Conservation (phyloP, 2,329 filamentous ascomycete genomes). For the Trichoderma cornu-damae region DNA sequence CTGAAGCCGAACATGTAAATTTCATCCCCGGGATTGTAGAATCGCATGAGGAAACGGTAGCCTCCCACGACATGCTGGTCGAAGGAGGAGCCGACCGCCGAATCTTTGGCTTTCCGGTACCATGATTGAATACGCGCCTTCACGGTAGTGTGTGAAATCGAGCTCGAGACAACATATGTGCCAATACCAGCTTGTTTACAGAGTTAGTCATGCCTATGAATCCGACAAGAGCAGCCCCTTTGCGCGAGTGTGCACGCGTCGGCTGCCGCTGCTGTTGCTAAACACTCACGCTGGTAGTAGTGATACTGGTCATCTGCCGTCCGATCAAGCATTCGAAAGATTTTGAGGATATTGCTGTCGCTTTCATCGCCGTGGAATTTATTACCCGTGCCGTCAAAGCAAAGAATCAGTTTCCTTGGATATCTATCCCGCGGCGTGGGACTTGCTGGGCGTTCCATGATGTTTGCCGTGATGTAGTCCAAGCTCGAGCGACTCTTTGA, state of each 20-base stretch:
- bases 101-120: constrained; percentile 71
- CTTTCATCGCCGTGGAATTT: constrained; percentile 59
- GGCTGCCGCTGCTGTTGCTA: not conserved
- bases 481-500: constrained; percentile 9
- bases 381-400: constrained; percentile 60
- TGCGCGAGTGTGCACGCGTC: not conserved
- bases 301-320: constrained; percentile 57
- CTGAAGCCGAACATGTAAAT: constrained; percentile 73
- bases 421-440: constrained; percentile 21
- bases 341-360: constrained; percentile 63
- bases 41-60: constrained; percentile 73
- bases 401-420: constrained; percentile 50
- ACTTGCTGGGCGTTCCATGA: constrained; percentile 18
- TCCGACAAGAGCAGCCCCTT: not conserved
- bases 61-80: constrained; percentile 78
- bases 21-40: constrained; percentile 58
- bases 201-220: constrained; percentile 36
- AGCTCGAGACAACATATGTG: constrained; percentile 61
- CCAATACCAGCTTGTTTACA: constrained; percentile 58
- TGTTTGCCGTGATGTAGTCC: constrained; percentile 6
- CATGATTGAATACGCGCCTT: constrained; percentile 57
- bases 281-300: constrained; percentile 55
- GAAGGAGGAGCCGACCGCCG: constrained; percentile 73
- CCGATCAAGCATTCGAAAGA: constrained; percentile 64
- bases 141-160: constrained; percentile 52